phyloP scores from a whole-genome alignment of 495 filamentous ascomycete genomes.

The Lophiotrema nucula region DNA sequence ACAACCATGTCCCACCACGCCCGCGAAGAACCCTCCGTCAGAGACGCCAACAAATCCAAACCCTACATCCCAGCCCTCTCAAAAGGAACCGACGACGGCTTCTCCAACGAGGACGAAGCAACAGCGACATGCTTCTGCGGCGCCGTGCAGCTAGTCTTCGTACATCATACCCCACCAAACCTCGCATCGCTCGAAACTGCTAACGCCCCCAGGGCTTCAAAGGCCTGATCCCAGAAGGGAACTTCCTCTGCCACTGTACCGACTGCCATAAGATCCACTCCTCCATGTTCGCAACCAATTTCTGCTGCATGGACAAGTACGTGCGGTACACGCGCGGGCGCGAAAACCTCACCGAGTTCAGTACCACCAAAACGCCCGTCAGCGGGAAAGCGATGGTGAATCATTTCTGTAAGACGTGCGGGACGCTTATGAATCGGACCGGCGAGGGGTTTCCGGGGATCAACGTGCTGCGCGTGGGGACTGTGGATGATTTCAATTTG shows the following conservation, averaged over 20 bases:
- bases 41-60: slow-evolving; percentile 29
- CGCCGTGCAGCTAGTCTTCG: slow-evolving; percentile 27
- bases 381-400: slow-evolving; percentile 13
- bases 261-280: slow-evolving; percentile 32
- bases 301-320: slow-evolving; percentile 3
- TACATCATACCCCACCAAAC: background rate
- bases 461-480: slow-evolving; percentile 24
- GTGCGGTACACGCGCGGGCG: slow-evolving; percentile 15
- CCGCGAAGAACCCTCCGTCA: no score
- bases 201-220: slow-evolving; percentile 5
- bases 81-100: slow-evolving; percentile 40
- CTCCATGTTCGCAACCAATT: slow-evolving; percentile 28
- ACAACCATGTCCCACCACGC: no score
- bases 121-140: slow-evolving; percentile 44
- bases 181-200: background rate
- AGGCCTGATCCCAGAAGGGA: slow-evolving; percentile 11
- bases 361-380: slow-evolving; percentile 5
- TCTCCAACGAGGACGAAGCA: slow-evolving; percentile 46
- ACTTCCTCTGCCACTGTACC: slow-evolving; percentile 28
- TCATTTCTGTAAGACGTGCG: slow-evolving; percentile 21
- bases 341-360: slow-evolving; percentile 3
- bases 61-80: slow-evolving; percentile 36
- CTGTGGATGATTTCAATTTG: slow-evolving; percentile 29
- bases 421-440: slow-evolving; percentile 28
- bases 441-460: slow-evolving; percentile 10